These are phyloP conservation scores for Carallia brachiata DNA, from an alignment of 345 rosid genomes.

Conservation along the genomic window DNA sequence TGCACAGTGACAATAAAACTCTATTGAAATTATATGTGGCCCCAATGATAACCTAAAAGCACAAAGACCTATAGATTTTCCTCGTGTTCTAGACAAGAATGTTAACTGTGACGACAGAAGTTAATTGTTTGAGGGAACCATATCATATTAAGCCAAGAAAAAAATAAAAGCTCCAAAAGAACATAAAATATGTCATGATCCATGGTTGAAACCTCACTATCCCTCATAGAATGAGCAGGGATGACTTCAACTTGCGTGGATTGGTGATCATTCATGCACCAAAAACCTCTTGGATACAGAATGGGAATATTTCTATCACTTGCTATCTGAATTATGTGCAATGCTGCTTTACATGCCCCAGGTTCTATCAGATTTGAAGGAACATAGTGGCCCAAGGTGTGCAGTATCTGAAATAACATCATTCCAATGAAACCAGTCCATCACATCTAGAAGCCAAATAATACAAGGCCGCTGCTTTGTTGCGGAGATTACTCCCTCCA, in stretches of 20 bases:
- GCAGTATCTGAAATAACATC: constrained; percentile 65
- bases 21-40: too few relatives aligned
- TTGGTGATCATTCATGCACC: constrained; percentile 38
- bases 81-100: not conserved
- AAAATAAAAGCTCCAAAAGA: not conserved
- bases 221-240: constrained; percentile 38
- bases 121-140: not conserved
- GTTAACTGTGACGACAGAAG: not conserved
- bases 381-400: constrained; percentile 44
- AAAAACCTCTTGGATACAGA: constrained; percentile 56
- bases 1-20: too few relatives aligned
- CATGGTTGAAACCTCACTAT: constrained; percentile 40
- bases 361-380: constrained; percentile 45
- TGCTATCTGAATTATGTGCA: constrained; percentile 45
- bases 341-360: constrained; percentile 44
- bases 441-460: constrained; percentile 64
- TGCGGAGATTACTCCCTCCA: constrained; percentile 58
- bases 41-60: too few relatives aligned
- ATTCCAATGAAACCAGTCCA: constrained; percentile 55
- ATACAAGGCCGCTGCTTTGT: constrained; percentile 56
- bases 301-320: constrained; percentile 34
- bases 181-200: not conserved
- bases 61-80: too few relatives aligned
- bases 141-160: not conserved
- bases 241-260: constrained; percentile 37